phyloP scores from a whole-genome alignment of 1,284 basidiomycete species.

The Rhodotorula sp. region DNA sequence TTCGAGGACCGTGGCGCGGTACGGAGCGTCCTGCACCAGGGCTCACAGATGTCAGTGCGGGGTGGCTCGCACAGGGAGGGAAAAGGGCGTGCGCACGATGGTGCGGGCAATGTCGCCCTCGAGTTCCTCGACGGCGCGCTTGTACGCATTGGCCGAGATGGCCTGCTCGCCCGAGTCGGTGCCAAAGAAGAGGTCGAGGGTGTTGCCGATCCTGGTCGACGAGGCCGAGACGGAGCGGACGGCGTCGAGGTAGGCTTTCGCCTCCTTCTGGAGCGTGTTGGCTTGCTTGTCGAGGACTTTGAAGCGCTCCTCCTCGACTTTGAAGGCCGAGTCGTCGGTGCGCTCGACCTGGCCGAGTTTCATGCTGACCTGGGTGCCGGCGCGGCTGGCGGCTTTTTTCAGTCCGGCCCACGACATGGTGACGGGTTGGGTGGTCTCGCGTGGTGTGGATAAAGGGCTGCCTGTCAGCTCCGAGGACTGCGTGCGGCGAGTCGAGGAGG shows the following conservation, averaged over 20 bases:
- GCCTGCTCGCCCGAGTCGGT: constrained; percentile 61
- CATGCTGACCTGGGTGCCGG: constrained; percentile 73
- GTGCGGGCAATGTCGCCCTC: constrained; percentile 55
- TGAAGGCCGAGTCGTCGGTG: constrained; percentile 90
- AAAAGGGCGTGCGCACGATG: not conserved
- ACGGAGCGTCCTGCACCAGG: constrained; percentile 74
- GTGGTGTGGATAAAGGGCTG: not conserved
- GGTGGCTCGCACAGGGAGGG: too few species aligned
- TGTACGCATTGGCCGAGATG: constrained; percentile 96
- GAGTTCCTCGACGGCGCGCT: constrained; percentile 88
- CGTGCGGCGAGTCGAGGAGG: too few species aligned
- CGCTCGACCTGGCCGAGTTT: constrained; percentile 74
- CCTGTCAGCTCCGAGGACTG: too few species aligned
- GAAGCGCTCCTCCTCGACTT: constrained; percentile 87
- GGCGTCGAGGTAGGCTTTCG: constrained; percentile 90
- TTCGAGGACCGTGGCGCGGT: constrained; percentile 90
- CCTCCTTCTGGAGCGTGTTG: constrained; percentile 86
- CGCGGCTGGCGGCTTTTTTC: constrained; percentile 33
- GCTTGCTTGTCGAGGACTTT: constrained; percentile 94
- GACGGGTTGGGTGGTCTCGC: not conserved
- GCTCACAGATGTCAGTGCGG: constrained; percentile 1
- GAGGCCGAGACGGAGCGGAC: constrained; percentile 78
- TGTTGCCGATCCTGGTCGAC: constrained; percentile 91
- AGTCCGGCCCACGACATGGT: constrained; percentile 18
- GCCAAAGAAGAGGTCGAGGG: constrained; percentile 88